These are phyloP conservation scores for Botryotinia narcissicola DNA, from an alignment of 2,329 filamentous ascomycete genomes.

Conservation along the genomic window DNA sequence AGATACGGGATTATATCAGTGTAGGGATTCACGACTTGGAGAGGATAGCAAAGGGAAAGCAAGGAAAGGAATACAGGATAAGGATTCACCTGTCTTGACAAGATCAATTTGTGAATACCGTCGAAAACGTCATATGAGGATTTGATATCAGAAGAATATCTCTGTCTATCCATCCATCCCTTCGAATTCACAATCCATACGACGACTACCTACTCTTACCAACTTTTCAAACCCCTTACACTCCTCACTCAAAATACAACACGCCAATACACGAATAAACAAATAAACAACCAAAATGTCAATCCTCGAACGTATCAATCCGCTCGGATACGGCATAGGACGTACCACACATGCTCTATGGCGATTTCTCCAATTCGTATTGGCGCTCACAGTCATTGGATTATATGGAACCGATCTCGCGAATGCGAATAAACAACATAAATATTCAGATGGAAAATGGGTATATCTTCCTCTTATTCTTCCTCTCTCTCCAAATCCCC, in stretches of 20 bases:
- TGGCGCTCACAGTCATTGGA: slow-evolving; percentile 73
- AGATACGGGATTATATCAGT: background rate
- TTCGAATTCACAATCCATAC: background rate
- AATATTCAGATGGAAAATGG: slow-evolving; percentile 65
- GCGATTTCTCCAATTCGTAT: slow-evolving; percentile 74
- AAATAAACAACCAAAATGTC: background rate
- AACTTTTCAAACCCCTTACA: background rate
- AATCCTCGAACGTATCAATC: slow-evolving; percentile 8
- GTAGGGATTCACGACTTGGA: background rate
- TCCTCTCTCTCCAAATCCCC: background rate
- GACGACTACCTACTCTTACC: background rate
- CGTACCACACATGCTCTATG: slow-evolving; percentile 50
- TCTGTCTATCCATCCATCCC: background rate
- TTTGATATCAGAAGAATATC: background rate
- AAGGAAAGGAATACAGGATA: background rate
- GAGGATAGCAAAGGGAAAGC: background rate
- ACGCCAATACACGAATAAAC: background rate
- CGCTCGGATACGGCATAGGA: slow-evolving; percentile 4
- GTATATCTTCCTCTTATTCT: slow-evolving; percentile 44
- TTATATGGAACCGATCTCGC: slow-evolving; percentile 73
- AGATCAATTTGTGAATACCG: background rate
- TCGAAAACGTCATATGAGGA: background rate
- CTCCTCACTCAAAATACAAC: background rate
- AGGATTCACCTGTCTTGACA: background rate
- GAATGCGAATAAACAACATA: slow-evolving; percentile 48